Percentiles rank a stretch among this genome's conserved stretches.
Evolutionary conservation across 2,329 filamentous ascomycete species (phyloP).

Genomic region (Penicillium brevicompactum): DNA sequence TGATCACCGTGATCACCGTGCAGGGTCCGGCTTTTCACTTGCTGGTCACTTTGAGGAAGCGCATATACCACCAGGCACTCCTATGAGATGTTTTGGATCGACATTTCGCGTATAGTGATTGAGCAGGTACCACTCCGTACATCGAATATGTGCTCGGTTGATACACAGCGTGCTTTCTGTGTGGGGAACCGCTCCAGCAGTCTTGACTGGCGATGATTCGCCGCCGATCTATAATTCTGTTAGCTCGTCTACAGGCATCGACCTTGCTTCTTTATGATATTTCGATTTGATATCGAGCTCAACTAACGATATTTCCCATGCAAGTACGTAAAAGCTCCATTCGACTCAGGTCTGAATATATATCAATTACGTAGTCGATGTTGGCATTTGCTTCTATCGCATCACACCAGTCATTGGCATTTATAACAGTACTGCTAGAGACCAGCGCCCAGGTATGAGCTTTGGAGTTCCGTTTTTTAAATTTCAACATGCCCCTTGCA

Average conservation of each 20-base stretch:
- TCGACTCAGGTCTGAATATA: not conserved
- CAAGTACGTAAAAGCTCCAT: not conserved
- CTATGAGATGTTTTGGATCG: not conserved
- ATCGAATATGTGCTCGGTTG: not conserved
- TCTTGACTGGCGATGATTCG: not conserved
- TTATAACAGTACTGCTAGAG: no score
- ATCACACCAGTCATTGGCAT: no score
- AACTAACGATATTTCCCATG: not conserved
- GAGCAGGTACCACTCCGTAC: not conserved
- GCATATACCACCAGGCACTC: not conserved
- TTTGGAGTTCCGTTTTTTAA: not conserved
- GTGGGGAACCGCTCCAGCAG: conserved; percentile 1
- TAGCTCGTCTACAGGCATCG: not conserved
- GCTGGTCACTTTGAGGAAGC: not conserved
- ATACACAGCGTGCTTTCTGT: not conserved
- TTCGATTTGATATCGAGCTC: not conserved
- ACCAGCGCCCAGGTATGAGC: not conserved
- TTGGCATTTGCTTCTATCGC: not conserved
- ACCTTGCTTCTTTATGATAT: not conserved
- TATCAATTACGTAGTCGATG: no score
- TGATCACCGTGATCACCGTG: not conserved
- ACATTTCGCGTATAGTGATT: not conserved
- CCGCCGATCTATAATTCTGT: not conserved
- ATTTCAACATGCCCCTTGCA: not conserved
- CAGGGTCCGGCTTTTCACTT: not conserved